Evolutionary conservation across 116 monocot genomes (phyloP).

Genomic region (Trichopus zeylanicus): DNA sequence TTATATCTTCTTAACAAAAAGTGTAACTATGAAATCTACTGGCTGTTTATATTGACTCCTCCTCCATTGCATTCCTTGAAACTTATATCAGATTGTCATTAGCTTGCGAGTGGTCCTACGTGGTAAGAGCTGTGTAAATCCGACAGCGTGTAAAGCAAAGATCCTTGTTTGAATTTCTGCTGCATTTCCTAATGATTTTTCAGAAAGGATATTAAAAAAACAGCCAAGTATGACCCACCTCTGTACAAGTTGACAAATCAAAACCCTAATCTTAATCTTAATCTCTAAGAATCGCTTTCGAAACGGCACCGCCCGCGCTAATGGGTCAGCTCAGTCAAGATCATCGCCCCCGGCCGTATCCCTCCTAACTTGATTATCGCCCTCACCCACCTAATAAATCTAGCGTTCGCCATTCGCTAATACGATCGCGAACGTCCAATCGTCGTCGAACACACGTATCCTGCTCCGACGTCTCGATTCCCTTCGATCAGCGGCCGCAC

Average conservation of each 20-base stretch:
- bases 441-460: background rate
- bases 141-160: too few species aligned
- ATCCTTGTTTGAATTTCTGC: too few species aligned
- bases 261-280: background rate
- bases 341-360: background rate
- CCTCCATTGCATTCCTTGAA: too few species aligned
- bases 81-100: too few species aligned
- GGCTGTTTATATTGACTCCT: too few species aligned
- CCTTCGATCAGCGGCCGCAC: background rate
- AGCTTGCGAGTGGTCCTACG: too few species aligned
- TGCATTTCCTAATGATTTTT: too few species aligned
- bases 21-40: too few species aligned
- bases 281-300: background rate
- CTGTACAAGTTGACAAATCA: background rate
- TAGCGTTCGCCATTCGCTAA: background rate
- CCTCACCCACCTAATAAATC: slow-evolving; percentile 1
- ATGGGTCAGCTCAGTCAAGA: background rate
- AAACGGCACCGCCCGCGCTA: background rate
- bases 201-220: background rate
- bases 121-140: too few species aligned
- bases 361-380: background rate
- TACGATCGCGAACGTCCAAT: background rate
- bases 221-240: too few species aligned
- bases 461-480: too few species aligned
- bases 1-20: too few species aligned